Conservation (phyloP, 768 basidiomycete genomes). For the Lactarius hatsudake region DNA sequence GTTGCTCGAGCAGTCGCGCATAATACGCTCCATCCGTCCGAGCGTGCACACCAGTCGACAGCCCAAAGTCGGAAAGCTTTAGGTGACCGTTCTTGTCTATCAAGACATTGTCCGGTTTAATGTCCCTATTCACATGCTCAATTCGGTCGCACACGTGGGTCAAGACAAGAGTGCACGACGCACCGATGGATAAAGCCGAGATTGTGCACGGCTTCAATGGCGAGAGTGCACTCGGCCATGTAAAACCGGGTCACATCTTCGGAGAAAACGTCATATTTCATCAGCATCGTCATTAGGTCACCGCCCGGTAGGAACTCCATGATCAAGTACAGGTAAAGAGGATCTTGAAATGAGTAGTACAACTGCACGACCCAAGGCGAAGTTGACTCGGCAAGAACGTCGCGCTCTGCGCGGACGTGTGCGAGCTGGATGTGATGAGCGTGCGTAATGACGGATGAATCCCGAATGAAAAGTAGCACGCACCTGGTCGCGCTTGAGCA, state of each 20-base stretch:
- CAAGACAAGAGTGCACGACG: conserved; percentile 29
- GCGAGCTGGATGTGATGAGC: conserved; percentile 60
- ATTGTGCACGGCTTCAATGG: conserved; percentile 96
- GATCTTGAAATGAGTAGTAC: conserved; percentile 96
- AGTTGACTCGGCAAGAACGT: conserved; percentile 93
- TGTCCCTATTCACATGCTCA: conserved; percentile 59
- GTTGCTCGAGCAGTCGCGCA: conserved; percentile 74
- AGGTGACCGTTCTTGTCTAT: conserved; percentile 97
- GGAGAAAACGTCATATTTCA: conserved; percentile 98
- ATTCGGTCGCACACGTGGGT: not conserved
- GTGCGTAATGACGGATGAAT: not conserved
- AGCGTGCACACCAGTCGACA: conserved; percentile 98
- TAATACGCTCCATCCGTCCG: conserved; percentile 96
- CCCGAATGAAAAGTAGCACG: conserved; percentile 27
- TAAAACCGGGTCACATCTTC: conserved; percentile 99
- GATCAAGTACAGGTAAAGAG: conserved; percentile 88
- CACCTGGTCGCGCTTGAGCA: conserved; percentile 99
- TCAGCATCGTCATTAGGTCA: conserved; percentile 99
- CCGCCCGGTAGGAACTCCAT: conserved; percentile 99
- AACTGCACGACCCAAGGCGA: conserved; percentile 96
- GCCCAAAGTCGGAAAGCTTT: conserved; percentile 97
- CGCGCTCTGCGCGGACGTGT: conserved; percentile 96
- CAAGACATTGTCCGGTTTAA: conserved; percentile 98
- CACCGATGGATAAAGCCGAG: conserved; percentile 98
- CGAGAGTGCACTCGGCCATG: conserved; percentile 94